Evolutionary conservation across 23 red algal genomes (phyloP), one percentile per base, ranked within the genome.

Genomic region (Gracilaria vermiculophylla): DNA sequence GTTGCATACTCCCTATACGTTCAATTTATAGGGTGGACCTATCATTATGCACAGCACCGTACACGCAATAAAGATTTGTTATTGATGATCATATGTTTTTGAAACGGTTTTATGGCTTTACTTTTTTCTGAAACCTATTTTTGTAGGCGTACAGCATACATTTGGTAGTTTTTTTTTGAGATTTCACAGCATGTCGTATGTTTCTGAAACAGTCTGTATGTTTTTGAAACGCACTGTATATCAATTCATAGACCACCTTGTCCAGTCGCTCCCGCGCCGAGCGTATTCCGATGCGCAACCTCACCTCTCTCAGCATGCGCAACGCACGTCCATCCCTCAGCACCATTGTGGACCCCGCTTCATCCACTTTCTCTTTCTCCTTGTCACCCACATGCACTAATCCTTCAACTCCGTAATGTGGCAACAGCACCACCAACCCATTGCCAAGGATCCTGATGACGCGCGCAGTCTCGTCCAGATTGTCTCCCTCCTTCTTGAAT

Each of bases 351-450:
- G 74, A 78, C 10, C 78, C 77, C 16, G 15, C 77, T 29, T 96
- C 94, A 81, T 87, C 86, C 8, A 92, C 50, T 19, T 51, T 33
- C 7, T 89, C 52, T 24, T 79, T 51, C 50, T 69, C 29, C 2
- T 81, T 76, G 24, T 92, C 85, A 32, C 92, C 92, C 31, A 95
- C 32, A 16, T 91, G 80, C 9, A 98, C 74, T 28, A 99, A 80
- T 17, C 97, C 97, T 75, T 99, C 97, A 39, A 99, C 57, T 6
- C 97, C 97, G 62, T 94, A 99, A 31, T 67, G 64, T n/a, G 97
- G 97, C 51, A 99, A 72, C 76, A 95, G 81, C 42, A 95, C 97
- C 11, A 95, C 97, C 74, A 95, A 21, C 12, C 93, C 97, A 62
- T 95, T 99, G 13, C 85, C 65, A 25, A 95, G 75, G 55, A 99